Evolutionary conservation across 2,329 filamentous ascomycete species (phyloP), one percentile per base, ranked within the genome.

Genomic region (Fusarium sp.): DNA sequence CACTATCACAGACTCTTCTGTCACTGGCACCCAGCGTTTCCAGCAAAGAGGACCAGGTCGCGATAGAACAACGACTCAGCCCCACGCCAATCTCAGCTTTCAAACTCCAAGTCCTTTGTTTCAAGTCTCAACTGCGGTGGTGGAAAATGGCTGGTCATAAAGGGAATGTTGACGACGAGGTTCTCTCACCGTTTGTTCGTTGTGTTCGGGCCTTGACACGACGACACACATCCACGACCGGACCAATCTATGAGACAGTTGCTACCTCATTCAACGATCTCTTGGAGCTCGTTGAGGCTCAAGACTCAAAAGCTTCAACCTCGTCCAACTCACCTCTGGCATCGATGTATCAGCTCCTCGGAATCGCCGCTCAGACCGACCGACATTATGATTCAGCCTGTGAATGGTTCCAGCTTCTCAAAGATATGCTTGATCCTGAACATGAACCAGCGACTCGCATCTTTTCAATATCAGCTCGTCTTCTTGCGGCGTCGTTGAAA

Each of bases 11-110:
- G 73, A 86, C 87, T 4, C 83, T 95, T 0, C 83, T 95, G 1
- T 88, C 90, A 1, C 82, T 95, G 1, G 89, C 91, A 32, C 93
- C 93, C 1, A 92, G 90, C 76, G 85, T 93, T n/a, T 90, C 92
- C 2, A 84, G 85, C 58, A 87, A 89, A 11, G 89, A 92, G 45
- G 93, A 95, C 76, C 81, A 81, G 4, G 73, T 85, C 2, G 90
- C 90, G 0, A 78, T 82, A 5, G 88, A 92, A 68, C 81, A 85
- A 10, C 85, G 87, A 30, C 80, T 90, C 9, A 90, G 87, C 69
- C 86, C 91, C 4, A 85, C 85, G 2, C 91, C 93, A 1, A 83
- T 86, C 25, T 81, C 85, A 2, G 89, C 89, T 2, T 87, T 95
- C 59, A 87, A 89, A 70, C 80, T 95, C 1, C 93, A 95, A 75